Conservation (phyloP, 164 flowering plant species). For the Nymphaea colorata region DNA sequence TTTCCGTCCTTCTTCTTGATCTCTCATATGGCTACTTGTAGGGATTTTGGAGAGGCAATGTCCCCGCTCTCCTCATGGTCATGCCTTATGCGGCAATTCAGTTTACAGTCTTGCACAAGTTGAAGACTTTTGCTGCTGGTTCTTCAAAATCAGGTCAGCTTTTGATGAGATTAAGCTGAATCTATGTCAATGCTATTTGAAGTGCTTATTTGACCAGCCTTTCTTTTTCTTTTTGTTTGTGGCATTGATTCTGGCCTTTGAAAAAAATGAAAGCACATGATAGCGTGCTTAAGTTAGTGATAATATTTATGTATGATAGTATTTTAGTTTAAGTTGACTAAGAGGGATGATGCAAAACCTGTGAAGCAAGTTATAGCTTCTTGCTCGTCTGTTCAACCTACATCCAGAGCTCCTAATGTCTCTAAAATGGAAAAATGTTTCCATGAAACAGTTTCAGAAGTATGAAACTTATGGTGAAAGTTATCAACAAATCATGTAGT, state of each 20-base stretch:
- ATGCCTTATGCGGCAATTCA: constrained; percentile 96
- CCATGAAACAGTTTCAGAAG: no score
- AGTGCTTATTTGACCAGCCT: not conserved
- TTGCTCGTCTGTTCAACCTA: no score
- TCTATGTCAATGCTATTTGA: not conserved
- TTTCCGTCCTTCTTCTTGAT: not conserved
- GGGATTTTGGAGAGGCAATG: constrained; percentile 99
- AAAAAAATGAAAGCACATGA: not conserved
- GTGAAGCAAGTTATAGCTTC: not conserved
- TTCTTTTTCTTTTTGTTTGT: not conserved
- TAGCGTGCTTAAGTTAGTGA: not conserved
- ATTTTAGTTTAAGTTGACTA: not conserved
- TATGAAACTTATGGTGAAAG: not conserved
- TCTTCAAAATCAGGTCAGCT: constrained; percentile 77
- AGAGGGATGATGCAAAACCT: not conserved
- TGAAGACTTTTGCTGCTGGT: constrained; percentile 76
- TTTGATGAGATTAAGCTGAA: not conserved
- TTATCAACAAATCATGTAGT: no score
- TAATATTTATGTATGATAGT: not conserved
- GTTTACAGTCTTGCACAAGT: constrained; percentile 67
- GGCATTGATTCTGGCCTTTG: not conserved
- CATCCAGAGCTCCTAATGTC: no score
- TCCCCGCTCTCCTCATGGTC: constrained; percentile 94
- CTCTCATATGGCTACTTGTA: constrained; percentile 10
- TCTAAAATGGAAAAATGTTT: no score